Evolutionary conservation across 768 basidiomycete species (phyloP).

Genomic region (Mycena sanguinolenta): DNA sequence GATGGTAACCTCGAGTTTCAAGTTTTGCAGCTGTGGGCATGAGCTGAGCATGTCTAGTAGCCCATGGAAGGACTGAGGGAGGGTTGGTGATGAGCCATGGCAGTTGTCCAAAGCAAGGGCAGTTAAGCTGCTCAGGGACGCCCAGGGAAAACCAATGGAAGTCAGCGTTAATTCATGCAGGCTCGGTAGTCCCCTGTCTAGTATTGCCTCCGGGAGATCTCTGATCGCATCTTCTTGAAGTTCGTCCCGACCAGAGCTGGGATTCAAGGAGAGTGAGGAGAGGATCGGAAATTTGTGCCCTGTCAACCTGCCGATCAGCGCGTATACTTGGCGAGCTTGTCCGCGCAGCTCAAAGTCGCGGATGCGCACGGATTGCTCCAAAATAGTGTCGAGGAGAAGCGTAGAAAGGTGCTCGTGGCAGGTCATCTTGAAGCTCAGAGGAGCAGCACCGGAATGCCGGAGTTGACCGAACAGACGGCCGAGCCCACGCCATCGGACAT

Average conservation of each 20-base stretch:
- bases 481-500: neutral
- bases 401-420: neutral
- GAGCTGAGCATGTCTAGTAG: neutral
- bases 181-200: neutral
- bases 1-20: constrained; percentile 2
- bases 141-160: constrained; percentile 5
- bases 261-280: constrained; percentile 1
- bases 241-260: neutral
- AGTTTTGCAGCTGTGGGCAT: constrained; percentile 6
- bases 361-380: neutral
- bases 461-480: neutral
- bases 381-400: neutral
- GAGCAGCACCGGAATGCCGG: neutral
- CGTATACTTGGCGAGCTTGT: neutral
- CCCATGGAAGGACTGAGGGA: constrained; percentile 2
- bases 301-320: neutral
- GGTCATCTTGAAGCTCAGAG: neutral
- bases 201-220: neutral
- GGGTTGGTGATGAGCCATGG: neutral
- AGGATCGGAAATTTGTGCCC: constrained; percentile 8
- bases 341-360: constrained; percentile 1
- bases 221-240: neutral
- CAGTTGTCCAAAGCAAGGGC: neutral
- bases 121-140: neutral
- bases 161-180: constrained; percentile 6